These are phyloP conservation scores for Botrytis deweyae DNA, from an alignment of 2,329 filamentous ascomycete species.

Conservation along the genomic window DNA sequence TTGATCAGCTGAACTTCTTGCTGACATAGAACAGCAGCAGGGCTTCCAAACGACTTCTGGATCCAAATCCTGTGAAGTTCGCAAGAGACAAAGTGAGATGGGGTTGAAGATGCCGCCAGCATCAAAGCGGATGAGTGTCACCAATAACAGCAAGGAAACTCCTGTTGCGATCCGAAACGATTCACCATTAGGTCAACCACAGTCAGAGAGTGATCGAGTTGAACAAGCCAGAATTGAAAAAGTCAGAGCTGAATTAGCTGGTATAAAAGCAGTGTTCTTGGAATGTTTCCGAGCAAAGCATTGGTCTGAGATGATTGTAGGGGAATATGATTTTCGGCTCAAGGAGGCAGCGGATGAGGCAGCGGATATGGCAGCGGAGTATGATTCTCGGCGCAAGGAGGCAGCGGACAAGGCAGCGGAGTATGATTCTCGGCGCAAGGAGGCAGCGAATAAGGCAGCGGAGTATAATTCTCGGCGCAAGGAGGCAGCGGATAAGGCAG, in stretches of 20 bases:
- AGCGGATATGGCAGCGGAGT: neutral
- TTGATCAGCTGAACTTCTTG: neutral
- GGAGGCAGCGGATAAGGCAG: neutral
- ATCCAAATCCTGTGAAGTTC: neutral
- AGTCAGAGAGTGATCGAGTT: neutral
- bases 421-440: neutral
- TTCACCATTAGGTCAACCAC: neutral
- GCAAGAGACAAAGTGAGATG: neutral
- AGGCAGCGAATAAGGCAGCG: neutral
- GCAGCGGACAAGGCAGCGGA: neutral
- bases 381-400: neutral
- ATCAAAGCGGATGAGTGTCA: neutral
- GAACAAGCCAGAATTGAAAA: neutral
- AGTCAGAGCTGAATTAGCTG: neutral
- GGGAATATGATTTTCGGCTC: rapidly evolving
- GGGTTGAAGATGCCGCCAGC: neutral
- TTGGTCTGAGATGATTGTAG: neutral
- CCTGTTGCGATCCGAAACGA: neutral
- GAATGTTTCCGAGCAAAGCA: no score
- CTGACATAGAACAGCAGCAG: neutral
- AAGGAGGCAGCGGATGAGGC: neutral
- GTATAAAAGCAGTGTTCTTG: rapidly evolving
- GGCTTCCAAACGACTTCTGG: neutral
- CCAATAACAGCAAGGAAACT: neutral
- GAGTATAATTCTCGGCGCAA: neutral